Conservation (phyloP, 768 basidiomycete genomes). For the Tulasnella sp. region DNA sequence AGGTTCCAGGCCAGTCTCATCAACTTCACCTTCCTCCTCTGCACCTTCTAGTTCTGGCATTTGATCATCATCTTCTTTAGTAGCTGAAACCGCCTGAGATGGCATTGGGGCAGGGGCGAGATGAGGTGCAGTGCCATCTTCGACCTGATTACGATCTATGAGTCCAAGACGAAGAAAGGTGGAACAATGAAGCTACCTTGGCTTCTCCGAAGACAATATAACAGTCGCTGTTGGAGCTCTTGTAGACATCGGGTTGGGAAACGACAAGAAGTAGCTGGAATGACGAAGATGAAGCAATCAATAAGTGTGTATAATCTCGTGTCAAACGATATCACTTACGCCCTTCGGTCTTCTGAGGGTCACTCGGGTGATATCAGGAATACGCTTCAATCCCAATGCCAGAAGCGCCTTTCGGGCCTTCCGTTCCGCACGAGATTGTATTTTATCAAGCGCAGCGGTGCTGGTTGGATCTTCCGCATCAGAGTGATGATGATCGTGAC, state of each 20-base stretch:
- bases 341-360: constrained; percentile 92
- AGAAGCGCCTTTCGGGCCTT: constrained; percentile 92
- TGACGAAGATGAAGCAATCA: too few relatives aligned
- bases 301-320: neutral
- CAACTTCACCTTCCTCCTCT: constrained; percentile 58
- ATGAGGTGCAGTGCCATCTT: constrained; percentile 66
- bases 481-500: constrained; percentile 37
- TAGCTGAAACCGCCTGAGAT: too few relatives aligned
- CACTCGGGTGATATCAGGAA: constrained; percentile 86
- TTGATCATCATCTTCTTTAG: constrained; percentile 55
- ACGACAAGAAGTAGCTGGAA: constrained; percentile 81
- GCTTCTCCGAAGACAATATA: constrained; percentile 99
- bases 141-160: constrained; percentile 39
- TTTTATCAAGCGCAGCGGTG: constrained; percentile 77
- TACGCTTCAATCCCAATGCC: constrained; percentile 81
- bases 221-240: constrained; percentile 91
- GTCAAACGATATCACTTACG: constrained; percentile 33
- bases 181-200: constrained; percentile 37
- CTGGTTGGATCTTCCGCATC: constrained; percentile 62
- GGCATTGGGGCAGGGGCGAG: constrained; percentile 33
- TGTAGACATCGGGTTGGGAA: constrained; percentile 91
- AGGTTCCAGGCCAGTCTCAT: constrained; percentile 79
- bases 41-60: constrained; percentile 72
- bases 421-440: constrained; percentile 87
- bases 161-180: neutral